phyloP scores from a whole-genome alignment of 176 grass and related monocot genomes.

The Phoenix dactylifera region DNA sequence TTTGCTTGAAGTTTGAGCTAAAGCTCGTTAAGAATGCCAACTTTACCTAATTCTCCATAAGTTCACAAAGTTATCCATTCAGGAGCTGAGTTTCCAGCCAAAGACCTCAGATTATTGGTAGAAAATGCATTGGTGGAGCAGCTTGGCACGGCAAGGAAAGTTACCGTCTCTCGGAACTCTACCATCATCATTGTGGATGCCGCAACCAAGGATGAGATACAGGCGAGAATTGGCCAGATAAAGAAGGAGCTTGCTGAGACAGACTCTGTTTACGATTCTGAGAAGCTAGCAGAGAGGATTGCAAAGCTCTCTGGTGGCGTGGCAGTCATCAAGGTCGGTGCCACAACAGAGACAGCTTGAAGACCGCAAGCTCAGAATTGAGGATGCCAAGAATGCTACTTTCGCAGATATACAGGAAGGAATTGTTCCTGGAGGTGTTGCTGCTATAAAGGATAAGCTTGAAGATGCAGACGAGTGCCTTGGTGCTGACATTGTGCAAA shows the following conservation, averaged over 20 bases:
- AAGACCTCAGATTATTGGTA: slow-evolving; percentile 68
- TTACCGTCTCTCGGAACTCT: slow-evolving; percentile 52
- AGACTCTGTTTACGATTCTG: slow-evolving; percentile 68
- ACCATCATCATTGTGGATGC: slow-evolving; percentile 87
- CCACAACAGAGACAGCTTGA: slow-evolving; percentile 84
- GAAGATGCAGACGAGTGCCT: slow-evolving; percentile 76
- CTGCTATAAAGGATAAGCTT: slow-evolving; percentile 80
- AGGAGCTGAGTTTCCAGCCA: slow-evolving; percentile 94
- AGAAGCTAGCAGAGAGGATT: slow-evolving; percentile 92
- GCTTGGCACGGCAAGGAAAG: slow-evolving; percentile 64
- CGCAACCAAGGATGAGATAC: slow-evolving; percentile 78
- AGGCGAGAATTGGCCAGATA: slow-evolving; percentile 70
- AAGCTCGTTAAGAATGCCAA: too few relatives aligned
- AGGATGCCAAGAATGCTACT: slow-evolving; percentile 92
- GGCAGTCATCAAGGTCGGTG: slow-evolving; percentile 88
- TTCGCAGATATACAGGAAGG: slow-evolving; percentile 95
- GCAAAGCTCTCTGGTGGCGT: slow-evolving; percentile 90
- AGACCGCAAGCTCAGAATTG: slow-evolving; percentile 82
- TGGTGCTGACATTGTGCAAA: slow-evolving; percentile 88
- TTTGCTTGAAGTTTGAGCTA: too few relatives aligned
- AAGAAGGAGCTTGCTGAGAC: slow-evolving; percentile 86
- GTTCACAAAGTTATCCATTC: not conserved
- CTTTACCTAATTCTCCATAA: too few relatives aligned
- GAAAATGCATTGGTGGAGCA: slow-evolving; percentile 77
- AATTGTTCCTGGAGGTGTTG: slow-evolving; percentile 84